Conservation (phyloP, 495 filamentous ascomycete genomes). For the Penicillium bialowiezense region DNA sequence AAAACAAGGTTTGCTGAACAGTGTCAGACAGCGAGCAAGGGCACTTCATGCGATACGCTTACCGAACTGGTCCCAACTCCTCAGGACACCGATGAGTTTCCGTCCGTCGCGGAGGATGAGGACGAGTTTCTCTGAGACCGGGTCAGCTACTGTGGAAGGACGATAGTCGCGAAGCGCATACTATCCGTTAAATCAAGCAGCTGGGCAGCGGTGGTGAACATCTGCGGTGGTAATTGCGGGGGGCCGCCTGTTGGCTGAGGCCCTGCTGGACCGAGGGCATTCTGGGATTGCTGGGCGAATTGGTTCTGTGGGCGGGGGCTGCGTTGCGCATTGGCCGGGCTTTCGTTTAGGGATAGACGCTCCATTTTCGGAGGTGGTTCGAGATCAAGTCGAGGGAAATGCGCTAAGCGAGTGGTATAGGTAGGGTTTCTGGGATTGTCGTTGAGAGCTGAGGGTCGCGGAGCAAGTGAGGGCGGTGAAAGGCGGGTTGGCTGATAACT, state of each 20-base stretch:
- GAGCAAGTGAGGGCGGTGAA: constrained; percentile 5
- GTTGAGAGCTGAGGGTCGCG: constrained; percentile 1
- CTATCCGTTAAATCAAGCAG: constrained; percentile 94
- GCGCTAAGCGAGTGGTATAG: no score
- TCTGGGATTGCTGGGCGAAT: constrained; percentile 18
- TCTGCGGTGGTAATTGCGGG: constrained; percentile 64
- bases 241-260: constrained; percentile 34
- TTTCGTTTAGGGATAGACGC: constrained; percentile 40
- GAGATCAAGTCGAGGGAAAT: constrained; percentile 4
- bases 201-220: constrained; percentile 98
- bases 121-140: constrained; percentile 80
- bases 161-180: constrained; percentile 37
- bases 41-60: constrained; percentile 27
- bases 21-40: constrained; percentile 6
- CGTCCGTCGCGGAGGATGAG: constrained; percentile 87
- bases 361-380: constrained; percentile 25
- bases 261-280: constrained; percentile 21
- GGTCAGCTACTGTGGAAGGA: constrained; percentile 6
- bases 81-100: constrained; percentile 86
- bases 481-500: neutral
- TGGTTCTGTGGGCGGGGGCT: constrained; percentile 26
- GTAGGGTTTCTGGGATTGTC: no score
- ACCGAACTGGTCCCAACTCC: constrained; percentile 99
- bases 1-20: constrained; percentile 83
- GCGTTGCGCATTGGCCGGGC: constrained; percentile 25